Base-by-base conservation (phyloP, 306 rosid species). In the Mucuna pruriens region DNA sequence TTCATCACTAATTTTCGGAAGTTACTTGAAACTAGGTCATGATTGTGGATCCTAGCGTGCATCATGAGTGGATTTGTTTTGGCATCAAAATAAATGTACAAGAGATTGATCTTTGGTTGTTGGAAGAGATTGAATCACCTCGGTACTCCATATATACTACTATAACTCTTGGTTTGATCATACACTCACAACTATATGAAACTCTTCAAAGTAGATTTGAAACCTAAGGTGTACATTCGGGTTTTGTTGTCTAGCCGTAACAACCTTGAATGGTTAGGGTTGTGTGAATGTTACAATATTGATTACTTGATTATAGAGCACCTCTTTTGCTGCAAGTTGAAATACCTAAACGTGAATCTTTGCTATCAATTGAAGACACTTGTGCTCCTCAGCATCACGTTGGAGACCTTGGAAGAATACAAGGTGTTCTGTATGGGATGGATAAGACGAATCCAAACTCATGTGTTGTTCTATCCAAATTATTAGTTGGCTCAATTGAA, bases 381-480 rank as follows among this genome's bases (percentile, higher is more conserved):
- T 60, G 49, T 31, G 71, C 29, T 85, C 0, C 57, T 22, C 8
- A 22, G 76, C 10, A 63, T 16, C 6, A 80, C n/a, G 22, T n/a
- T 80, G 8, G 87, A 80, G 36, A 70, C 48, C 4, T 61, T 85
- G 76, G 87, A 85, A 19, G n/a, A n/a, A n/a, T n/a, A n/a, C n/a
- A n/a, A n/a, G n/a, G n/a, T n/a, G n/a, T n/a, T n/a, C n/a, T n/a
- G n/a, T n/a, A n/a, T n/a, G n/a, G n/a, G n/a, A n/a, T n/a, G n/a
- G n/a, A n/a, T n/a, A n/a, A n/a, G n/a, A n/a, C n/a, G n/a, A n/a
- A n/a, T n/a, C n/a, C n/a, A n/a, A n/a, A n/a, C n/a, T n/a, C n/a
- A n/a, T n/a, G n/a, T n/a, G n/a, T n/a, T n/a, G n/a, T n/a, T n/a
- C n/a, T n/a, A n/a, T n/a, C n/a, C n/a, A n/a, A n/a, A n/a, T n/a